These are phyloP conservation scores for Luvunga scandens DNA, from an alignment of 345 rosid species.

Conservation along the genomic window DNA sequence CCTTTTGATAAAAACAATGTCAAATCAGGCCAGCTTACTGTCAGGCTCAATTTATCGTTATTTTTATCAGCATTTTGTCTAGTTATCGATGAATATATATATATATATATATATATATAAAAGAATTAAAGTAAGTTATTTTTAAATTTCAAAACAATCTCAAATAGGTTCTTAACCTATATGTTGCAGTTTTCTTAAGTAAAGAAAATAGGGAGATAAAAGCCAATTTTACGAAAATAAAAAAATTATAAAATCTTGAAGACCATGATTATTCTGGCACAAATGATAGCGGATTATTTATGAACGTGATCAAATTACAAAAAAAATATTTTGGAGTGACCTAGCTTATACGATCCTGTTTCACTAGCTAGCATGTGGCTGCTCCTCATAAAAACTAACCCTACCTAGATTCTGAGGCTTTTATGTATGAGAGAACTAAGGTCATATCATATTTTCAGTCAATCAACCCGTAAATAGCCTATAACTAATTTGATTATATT, in stretches of 20 bases:
- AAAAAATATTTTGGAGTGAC: background rate
- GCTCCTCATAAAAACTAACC: background rate
- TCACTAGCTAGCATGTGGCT: background rate
- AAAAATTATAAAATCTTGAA: background rate
- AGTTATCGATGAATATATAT: too few species aligned
- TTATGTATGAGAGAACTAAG: too few species aligned
- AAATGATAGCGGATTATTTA: background rate
- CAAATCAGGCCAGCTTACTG: too few species aligned
- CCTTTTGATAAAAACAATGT: too few species aligned
- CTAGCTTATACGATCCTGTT: background rate
- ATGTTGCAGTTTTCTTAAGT: too few species aligned
- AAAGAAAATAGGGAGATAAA: background rate
- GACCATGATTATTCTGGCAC: background rate
- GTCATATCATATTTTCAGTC: constrained; percentile 1
- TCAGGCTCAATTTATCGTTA: too few species aligned
- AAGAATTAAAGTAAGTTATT: too few species aligned
- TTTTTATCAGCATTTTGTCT: too few species aligned
- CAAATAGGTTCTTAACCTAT: too few species aligned
- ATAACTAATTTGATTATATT: background rate
- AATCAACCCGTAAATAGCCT: background rate
- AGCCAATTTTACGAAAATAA: background rate
- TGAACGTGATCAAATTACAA: background rate
- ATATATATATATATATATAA: too few species aligned
- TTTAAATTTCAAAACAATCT: too few species aligned
- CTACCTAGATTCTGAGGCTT: background rate